phyloP scores from a whole-genome alignment of 768 basidiomycete species.

The Pleurotus tuber-regium region DNA sequence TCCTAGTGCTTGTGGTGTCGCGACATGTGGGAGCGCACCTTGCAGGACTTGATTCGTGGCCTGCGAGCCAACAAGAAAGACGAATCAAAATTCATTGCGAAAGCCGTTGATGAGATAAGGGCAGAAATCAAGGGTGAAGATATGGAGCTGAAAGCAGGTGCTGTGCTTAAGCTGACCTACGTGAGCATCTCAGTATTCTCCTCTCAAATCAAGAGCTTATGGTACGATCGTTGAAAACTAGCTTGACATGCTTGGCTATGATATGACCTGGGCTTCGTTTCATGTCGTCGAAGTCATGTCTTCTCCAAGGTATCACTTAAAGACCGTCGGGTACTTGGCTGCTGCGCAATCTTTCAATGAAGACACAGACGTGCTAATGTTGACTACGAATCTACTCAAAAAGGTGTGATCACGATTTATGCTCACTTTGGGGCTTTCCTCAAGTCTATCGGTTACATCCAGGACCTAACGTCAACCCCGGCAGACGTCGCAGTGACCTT shows the following conservation, averaged over 20 bases:
- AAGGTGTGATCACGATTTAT: slow-evolving; percentile 55
- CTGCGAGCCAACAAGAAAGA: slow-evolving; percentile 94
- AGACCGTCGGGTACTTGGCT: slow-evolving; percentile 94
- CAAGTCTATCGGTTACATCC: slow-evolving; percentile 14
- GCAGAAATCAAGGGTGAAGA: slow-evolving; percentile 90
- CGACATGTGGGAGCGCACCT: slow-evolving; percentile 92
- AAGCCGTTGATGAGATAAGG: slow-evolving; percentile 92
- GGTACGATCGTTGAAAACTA: slow-evolving; percentile 27
- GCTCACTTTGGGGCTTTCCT: slow-evolving; percentile 2
- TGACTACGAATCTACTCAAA: slow-evolving; percentile 93
- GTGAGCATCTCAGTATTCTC: no score
- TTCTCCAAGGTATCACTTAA: slow-evolving; percentile 85
- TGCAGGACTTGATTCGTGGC: slow-evolving; percentile 94
- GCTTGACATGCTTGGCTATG: slow-evolving; percentile 97
- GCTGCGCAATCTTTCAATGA: slow-evolving; percentile 88
- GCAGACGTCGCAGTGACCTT: slow-evolving; percentile 74
- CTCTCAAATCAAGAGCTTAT: no score
- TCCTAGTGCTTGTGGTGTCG: no score
- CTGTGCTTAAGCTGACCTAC: slow-evolving; percentile 94
- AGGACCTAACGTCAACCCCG: slow-evolving; percentile 82
- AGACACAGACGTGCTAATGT: slow-evolving; percentile 95
- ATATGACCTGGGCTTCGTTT: slow-evolving; percentile 95
- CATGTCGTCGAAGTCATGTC: slow-evolving; percentile 99
- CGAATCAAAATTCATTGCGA: slow-evolving; percentile 87
- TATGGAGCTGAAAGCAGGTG: slow-evolving; percentile 95